Evolutionary conservation across 73 alveolate species (phyloP), one percentile per base, ranked within the genome.

Genomic region (Blepharisma japonicum): DNA sequence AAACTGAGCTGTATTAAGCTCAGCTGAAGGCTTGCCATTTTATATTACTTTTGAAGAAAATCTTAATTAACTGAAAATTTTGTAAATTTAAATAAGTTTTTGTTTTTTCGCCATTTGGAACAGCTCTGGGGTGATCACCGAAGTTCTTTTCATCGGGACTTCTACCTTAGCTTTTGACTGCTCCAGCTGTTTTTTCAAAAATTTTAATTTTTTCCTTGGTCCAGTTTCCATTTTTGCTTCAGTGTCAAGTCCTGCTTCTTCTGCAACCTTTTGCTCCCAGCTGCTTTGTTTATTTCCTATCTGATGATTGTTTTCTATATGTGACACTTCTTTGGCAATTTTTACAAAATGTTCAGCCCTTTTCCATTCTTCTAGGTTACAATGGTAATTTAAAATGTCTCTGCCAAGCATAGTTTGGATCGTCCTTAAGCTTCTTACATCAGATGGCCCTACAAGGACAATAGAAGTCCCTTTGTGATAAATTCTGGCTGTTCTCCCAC

Each of bases 401-500:
- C 23, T 0, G 11, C 23, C 23, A 14, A 61, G 47, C 14, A 25
- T n/a, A 2, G 14, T 61, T 4, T 61, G 47, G 47, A 61, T 61
- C 5, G 14, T 39, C 47, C 14, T 14, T 14, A 61, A 25, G 23
- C 74, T 61, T 61, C 46, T 61, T 0, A 39, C 23, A 20, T 61
- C 74, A 14, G 47, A n/a, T 14, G 97, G 98, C 53, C 97, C 97
- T 8, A 94, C 77, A 32, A 96, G 79, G 56, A 97, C 88, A 32
- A 94, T 74, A 23, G 92, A 88, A 27, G 74, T 85, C 45, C 99
- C 99, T 61, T 86, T 89, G 42, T 83, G 89, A 46, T 93, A 91
- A 27, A 96, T 95, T 72, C 99, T 86, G 18, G 99, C 99, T 42
- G 99, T 96, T 70, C 99, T 87, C 47, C 99, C 99, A 70, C 99